Evolutionary conservation across 2,329 filamentous ascomycete genomes (phyloP).

Genomic region (Elsinoe arachidis): DNA sequence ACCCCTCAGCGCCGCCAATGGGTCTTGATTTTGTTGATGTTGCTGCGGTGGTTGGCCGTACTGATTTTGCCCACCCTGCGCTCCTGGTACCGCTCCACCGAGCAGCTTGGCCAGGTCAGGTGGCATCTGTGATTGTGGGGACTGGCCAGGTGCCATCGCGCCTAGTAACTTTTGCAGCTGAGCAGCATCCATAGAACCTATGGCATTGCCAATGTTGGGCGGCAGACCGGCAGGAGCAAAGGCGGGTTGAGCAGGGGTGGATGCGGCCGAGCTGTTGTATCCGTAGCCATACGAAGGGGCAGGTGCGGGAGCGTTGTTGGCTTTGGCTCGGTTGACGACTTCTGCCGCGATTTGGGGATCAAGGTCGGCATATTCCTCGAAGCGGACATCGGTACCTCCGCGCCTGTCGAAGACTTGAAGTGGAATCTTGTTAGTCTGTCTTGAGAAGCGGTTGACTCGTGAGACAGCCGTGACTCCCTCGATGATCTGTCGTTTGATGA

Average conservation of each 20-base stretch:
- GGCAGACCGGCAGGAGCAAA: constrained; percentile 17
- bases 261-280: constrained; percentile 20
- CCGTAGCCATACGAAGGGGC: constrained; percentile 20
- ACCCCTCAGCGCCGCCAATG: constrained; percentile 23
- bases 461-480: constrained; percentile 84
- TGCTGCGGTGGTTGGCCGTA: constrained; percentile 1
- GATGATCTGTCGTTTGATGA: constrained; percentile 76
- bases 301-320: constrained; percentile 33
- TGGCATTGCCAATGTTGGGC: constrained; percentile 53
- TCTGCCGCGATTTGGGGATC: constrained; percentile 72
- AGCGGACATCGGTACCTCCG: constrained; percentile 62
- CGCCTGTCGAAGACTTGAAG: constrained; percentile 80
- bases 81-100: constrained; percentile 22
- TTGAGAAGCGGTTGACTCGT: constrained; percentile 57
- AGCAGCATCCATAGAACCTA: constrained; percentile 59
- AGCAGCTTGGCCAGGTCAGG: constrained; percentile 33
- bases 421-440: constrained; percentile 64
- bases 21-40: constrained; percentile 24
- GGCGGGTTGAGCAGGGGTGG: constrained; percentile 7
- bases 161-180: constrained; percentile 63
- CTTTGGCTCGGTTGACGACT: constrained; percentile 65
- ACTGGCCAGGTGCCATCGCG: constrained; percentile 40
- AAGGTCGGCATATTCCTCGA: constrained; percentile 79
- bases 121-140: constrained; percentile 17
- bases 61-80: constrained; percentile 22